Percentiles rank a stretch among this genome's conserved stretches.
These are phyloP conservation scores for Citrus maxima DNA, from an alignment of 345 rosid genomes.

Conservation along the genomic window DNA sequence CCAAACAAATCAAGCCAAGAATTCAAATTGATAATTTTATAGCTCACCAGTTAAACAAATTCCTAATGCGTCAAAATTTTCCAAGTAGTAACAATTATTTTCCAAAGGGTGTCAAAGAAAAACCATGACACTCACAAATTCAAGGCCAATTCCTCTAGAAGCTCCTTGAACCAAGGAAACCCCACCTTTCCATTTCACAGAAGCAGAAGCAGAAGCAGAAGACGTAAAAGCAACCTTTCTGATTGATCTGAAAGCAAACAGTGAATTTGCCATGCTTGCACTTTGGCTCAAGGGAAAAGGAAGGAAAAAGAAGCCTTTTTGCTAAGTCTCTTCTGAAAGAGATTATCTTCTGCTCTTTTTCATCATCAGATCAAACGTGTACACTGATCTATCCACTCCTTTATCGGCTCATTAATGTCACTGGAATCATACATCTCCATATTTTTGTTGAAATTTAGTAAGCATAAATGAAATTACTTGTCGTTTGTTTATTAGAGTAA, in stretches of 20 bases:
- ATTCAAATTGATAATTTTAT: not conserved
- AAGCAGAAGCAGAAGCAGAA: constrained; percentile 31
- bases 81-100: not conserved
- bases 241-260: constrained; percentile 3
- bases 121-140: constrained; percentile 53
- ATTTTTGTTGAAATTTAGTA: not conserved
- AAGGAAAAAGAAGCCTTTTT: constrained; percentile 19
- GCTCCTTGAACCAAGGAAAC: constrained; percentile 94
- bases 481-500: not conserved
- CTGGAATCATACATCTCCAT: not conserved
- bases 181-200: constrained; percentile 58
- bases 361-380: too few species aligned
- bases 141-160: constrained; percentile 87
- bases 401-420: not conserved
- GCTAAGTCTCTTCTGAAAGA: not conserved
- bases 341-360: not conserved
- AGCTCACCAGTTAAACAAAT: not conserved
- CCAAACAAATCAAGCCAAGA: not conserved
- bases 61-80: not conserved
- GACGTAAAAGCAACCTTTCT: constrained; percentile 28
- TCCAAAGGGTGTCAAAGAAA: not conserved
- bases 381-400: not conserved
- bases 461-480: not conserved
- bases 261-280: not conserved
- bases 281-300: not conserved